A percentile compares a stretch with the other conserved stretches of the same genome.
phyloP scores from a whole-genome alignment of 192 early-diverging fungal species.

The Coemansia sp. region DNA sequence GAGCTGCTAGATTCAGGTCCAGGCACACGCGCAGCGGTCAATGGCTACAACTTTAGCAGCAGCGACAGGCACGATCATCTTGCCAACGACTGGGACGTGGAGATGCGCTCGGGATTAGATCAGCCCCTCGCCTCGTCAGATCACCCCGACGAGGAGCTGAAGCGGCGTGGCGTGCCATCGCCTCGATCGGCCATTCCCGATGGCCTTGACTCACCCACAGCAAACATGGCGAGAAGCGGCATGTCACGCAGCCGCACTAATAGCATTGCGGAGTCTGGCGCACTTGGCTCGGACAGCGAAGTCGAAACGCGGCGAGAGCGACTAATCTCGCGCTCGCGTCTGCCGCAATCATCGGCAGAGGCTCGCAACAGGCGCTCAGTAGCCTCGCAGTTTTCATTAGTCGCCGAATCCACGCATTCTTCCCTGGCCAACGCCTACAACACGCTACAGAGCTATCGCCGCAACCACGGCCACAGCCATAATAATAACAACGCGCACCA shows the following conservation, averaged over 20 bases:
- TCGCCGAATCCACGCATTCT: conserved; percentile 6
- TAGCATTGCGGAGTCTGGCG: conserved; percentile 22
- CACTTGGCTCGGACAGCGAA: conserved; percentile 14
- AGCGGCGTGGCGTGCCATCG: conserved; percentile 21
- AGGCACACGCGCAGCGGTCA: not conserved
- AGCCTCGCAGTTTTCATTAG: conserved; percentile 22
- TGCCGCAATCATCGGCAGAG: not conserved
- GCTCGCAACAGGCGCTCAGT: conserved; percentile 12
- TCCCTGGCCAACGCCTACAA: not conserved
- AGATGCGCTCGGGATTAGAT: conserved; percentile 25
- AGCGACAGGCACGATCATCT: not conserved
- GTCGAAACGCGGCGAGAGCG: not conserved
- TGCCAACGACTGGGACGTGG: conserved; percentile 9
- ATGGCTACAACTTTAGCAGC: too few relatives aligned
- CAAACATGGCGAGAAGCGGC: not conserved
- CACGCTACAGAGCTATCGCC: not conserved
- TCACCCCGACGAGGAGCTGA: conserved; percentile 24
- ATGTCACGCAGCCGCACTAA: not conserved
- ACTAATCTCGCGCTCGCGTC: not conserved
- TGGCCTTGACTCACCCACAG: not conserved
- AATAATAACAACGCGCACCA: conserved; percentile 13
- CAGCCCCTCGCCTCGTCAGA: conserved; percentile 13
- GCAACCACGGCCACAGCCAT: conserved; percentile 6
- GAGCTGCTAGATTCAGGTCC: not conserved
- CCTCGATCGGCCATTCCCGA: conserved; percentile 17